A percentile compares a stretch with the other conserved stretches of the same genome.
Conservation (phyloP, 768 basidiomycete species). For the Tremella mesenterica region DNA sequence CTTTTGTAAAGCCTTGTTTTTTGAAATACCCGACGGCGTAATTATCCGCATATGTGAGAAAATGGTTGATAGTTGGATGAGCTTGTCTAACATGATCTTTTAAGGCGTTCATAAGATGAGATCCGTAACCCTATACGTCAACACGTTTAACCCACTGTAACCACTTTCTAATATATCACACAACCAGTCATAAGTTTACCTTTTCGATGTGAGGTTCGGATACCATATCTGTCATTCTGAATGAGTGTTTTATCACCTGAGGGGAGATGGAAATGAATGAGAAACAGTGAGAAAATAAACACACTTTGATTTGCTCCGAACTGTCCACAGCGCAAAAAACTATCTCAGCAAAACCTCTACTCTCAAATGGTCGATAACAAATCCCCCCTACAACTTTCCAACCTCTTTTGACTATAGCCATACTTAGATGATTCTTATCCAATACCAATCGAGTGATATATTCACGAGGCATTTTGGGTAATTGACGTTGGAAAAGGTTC, state of each 20-base stretch:
- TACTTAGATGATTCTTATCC: constrained; percentile 79
- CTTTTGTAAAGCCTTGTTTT: constrained; percentile 97
- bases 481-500: constrained; percentile 89
- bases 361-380: constrained; percentile 90
- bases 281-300: constrained; percentile 15
- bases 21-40: constrained; percentile 99
- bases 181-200: too few species aligned
- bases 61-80: constrained; percentile 83
- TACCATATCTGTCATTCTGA: too few species aligned
- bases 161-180: too few species aligned
- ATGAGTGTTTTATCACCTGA: not conserved
- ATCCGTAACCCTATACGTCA: constrained; percentile 91
- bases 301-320: constrained; percentile 92
- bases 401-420: constrained; percentile 91
- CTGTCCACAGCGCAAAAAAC: constrained; percentile 97
- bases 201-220: too few species aligned
- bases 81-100: constrained; percentile 79
- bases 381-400: constrained; percentile 96
- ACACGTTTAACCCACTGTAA: too few species aligned
- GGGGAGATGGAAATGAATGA: too few species aligned
- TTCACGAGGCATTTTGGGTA: constrained; percentile 98
- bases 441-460: constrained; percentile 94
- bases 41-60: constrained; percentile 97
- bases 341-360: constrained; percentile 91
- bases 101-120: constrained; percentile 96